Percentiles rank a stretch among this genome's conserved stretches.
These are phyloP conservation scores for Lecanicillium sp. DNA, from an alignment of 2,329 filamentous ascomycete species.

Conservation along the genomic window DNA sequence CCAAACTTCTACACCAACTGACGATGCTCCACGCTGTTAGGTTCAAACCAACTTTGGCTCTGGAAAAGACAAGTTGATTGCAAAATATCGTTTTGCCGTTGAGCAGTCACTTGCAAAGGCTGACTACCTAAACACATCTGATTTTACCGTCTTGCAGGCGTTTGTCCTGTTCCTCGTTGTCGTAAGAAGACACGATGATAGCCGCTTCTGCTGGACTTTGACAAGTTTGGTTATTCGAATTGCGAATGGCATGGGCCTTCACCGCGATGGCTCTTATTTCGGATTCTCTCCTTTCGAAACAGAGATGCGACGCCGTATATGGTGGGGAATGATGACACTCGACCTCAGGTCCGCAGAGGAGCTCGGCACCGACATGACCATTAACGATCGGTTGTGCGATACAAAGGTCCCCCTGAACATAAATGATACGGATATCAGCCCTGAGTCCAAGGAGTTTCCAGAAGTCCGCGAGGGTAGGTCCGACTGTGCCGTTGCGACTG, in stretches of 20 bases:
- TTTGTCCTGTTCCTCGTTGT: conserved; percentile 48
- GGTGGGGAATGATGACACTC: conserved; percentile 52
- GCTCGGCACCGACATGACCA: conserved; percentile 38
- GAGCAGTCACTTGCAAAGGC: conserved; percentile 51
- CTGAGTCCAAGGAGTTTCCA: conserved; percentile 39
- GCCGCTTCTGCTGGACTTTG: conserved; percentile 52
- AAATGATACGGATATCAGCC: conserved; percentile 39
- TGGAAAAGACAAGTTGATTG: conserved; percentile 35
- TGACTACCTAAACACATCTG: conserved; percentile 49
- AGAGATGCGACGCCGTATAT: conserved; percentile 52
- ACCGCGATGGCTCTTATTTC: conserved; percentile 45
- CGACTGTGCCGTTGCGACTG: conserved; percentile 39
- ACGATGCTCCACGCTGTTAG: conserved; percentile 11
- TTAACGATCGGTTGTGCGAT: conserved; percentile 34
- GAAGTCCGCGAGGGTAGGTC: conserved; percentile 41
- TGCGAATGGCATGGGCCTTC: conserved; percentile 52
- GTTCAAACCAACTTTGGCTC: conserved; percentile 32
- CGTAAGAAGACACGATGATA: conserved; percentile 37
- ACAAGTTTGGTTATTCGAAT: conserved; percentile 51
- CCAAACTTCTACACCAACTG: no score
- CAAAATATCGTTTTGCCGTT: conserved; percentile 43
- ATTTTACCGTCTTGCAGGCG: conserved; percentile 50
- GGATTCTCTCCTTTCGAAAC: conserved; percentile 49
- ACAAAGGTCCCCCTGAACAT: conserved; percentile 42
- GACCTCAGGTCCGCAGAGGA: conserved; percentile 50